phyloP scores from a whole-genome alignment of 345 rosid species.

The Melastoma malabathricum region DNA sequence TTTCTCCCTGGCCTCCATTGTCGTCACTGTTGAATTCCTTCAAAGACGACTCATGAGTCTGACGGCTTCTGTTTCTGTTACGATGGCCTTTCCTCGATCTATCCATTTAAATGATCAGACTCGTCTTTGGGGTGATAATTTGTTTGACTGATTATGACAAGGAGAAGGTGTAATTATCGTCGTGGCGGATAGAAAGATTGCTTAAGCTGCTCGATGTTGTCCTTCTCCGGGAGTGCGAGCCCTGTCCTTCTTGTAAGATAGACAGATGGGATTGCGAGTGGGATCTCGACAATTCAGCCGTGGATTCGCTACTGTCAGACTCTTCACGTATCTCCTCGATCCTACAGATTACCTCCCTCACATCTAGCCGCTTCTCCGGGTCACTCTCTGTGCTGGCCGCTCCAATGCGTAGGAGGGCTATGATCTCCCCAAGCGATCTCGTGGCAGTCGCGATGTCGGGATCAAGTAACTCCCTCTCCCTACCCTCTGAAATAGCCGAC shows the following conservation, averaged over 20 bases:
- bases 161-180: neutral
- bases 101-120: no score
- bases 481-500: conserved; percentile 30
- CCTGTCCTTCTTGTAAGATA: conserved; percentile 20
- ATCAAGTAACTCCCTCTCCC: conserved; percentile 42
- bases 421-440: conserved; percentile 22
- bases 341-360: conserved; percentile 38
- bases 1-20: no score
- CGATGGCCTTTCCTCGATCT: no score
- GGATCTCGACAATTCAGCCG: conserved; percentile 3
- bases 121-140: no score
- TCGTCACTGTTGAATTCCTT: no score
- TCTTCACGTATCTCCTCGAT: conserved; percentile 30
- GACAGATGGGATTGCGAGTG: neutral
- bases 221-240: conserved; percentile 1
- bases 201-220: neutral
- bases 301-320: conserved; percentile 11
- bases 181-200: neutral
- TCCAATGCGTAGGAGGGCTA: conserved; percentile 41
- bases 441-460: conserved; percentile 33
- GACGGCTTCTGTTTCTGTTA: no score
- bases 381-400: conserved; percentile 32
- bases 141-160: neutral
- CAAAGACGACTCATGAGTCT: no score
- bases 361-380: conserved; percentile 33